phyloP scores from a whole-genome alignment of 2,329 filamentous ascomycete species.

The Ceratocystis destructans region DNA sequence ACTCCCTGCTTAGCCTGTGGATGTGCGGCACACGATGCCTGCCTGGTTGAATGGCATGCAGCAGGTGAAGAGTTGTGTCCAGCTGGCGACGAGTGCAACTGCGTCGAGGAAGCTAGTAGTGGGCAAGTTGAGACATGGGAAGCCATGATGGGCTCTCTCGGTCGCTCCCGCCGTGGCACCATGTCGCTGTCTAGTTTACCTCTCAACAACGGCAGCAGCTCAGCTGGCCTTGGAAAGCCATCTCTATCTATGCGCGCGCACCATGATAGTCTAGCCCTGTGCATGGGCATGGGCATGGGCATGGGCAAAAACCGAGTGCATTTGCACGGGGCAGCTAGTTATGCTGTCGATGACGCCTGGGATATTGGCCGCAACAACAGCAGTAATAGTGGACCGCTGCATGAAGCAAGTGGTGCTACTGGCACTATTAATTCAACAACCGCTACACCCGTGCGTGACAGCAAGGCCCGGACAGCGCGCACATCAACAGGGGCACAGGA shows the following conservation, averaged over 20 bases:
- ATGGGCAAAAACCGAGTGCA: neutral
- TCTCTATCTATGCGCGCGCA: neutral
- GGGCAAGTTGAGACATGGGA: slow-evolving; percentile 50
- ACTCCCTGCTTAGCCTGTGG: slow-evolving; percentile 49
- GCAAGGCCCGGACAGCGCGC: neutral
- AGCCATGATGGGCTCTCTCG: slow-evolving; percentile 35
- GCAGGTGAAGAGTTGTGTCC: slow-evolving; percentile 44
- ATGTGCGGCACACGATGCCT: slow-evolving; percentile 46
- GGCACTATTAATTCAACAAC: neutral
- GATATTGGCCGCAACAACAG: neutral
- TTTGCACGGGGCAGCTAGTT: slow-evolving; percentile 4
- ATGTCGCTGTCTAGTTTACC: neutral
- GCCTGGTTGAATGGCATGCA: slow-evolving; percentile 45
- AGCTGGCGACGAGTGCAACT: slow-evolving; percentile 51
- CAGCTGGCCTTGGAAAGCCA: slow-evolving; percentile 2
- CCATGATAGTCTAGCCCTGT: neutral
- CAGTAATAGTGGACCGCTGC: neutral
- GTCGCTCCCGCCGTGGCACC: slow-evolving; percentile 15
- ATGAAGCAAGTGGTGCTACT: neutral
- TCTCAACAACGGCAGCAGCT: slow-evolving; percentile 21
- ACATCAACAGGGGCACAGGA: slow-evolving; percentile 12
- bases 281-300: too few relatives aligned
- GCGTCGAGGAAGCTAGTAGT: slow-evolving; percentile 41
- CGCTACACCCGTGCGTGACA: neutral
- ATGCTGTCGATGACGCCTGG: slow-evolving; percentile 16